Base-by-base conservation (phyloP, 2,329 filamentous ascomycete genomes). In the Ceratocystiopsis sp. region DNA sequence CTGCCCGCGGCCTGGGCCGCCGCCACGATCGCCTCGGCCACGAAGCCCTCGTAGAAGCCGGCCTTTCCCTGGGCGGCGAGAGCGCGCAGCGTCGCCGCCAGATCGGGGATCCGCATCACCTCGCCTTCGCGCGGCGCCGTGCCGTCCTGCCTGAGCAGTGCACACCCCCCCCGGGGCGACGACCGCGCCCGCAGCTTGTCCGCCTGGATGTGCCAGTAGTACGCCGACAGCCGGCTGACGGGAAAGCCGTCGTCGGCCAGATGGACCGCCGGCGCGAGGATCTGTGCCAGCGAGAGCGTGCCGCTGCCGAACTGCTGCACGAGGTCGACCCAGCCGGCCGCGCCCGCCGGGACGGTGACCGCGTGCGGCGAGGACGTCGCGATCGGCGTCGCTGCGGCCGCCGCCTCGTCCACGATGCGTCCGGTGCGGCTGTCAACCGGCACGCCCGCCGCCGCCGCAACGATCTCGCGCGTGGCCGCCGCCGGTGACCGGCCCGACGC, bases 241-340 rank as follows among this genome's bases (percentile, higher is more conserved):
- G 87, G 83, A 48, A 87, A 93, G 0, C 89, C 89, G 42, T 82
- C 72, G 57, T 95, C 86, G 2, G 77, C 87, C 35, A 95, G 63
- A 54, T 80, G 75, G 49, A 93, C 86, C 0, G 85, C 89, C 0
- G 89, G 89, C 2, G 65, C 69, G 4, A 96, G 64, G 41, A 95
- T 75, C 51, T 89, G 75, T 50, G 75, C 71, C 59, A 95, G 54
- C 3, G 68, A 73, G 14, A 95, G 51, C 52, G 79, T 87, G 1
- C 84, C 84, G 55, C 85, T 93, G 5, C 89, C 89, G 54, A 94
- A 93, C 45, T 73, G 75, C 58, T 86, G 79, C 1, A 94, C 69
- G 0, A 80, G 77, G 57, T 96, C 89, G n/a, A 84, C 77, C 89
- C 89, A 96, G 1, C 86, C 87, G 0, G 55, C 56, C 1, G 55